Evolutionary conservation across 768 basidiomycete species (phyloP), one percentile per base, ranked within the genome.

Genomic region (Lyophyllum semitale): DNA sequence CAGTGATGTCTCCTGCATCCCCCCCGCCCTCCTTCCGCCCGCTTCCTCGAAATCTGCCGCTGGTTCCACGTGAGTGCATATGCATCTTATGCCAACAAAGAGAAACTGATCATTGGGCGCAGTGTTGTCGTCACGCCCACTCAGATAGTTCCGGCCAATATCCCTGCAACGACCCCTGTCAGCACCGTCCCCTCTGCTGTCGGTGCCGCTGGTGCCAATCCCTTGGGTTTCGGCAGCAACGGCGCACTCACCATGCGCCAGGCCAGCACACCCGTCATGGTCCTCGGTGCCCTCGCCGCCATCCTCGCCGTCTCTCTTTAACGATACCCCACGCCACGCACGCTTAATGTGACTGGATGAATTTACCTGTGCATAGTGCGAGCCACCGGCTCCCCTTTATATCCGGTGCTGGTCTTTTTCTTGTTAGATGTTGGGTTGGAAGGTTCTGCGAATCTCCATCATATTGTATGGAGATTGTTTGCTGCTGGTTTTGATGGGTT

Each of bases 181-280:
- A 54, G 43, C 23, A 42, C 42, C 22, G 1, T 44, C n/a, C 57
- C 57, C 17, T 57, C 62, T 13, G 60, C 59, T 8, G 73, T 79
- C 42, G 68, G 80, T 32, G 81, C 80, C 47, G 79, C 78, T 38
- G 74, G 74, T n/a, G 66, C 64, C 48, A 70, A 74, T 58, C 71
- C 71, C 20, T 62, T 64, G 38, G 51, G 33, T 20, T 20, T 74
- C 57, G 54, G 57, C 48, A 71, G 57, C 48, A 71, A 68, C 51
- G 71, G 70, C 48, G 75, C 74, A 33, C 53, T 67, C 40, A 63
- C 71, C 17, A 59, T 65, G 29, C 76, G 69, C 63, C 76, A 73
- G 62, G 66, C 72, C 61, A 76, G 69, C 67, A 61, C 69, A 33
- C 76, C 80, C 56, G 59, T 76, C 62, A 64, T 80, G 62, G 68